Conservation (phyloP, 176 grass and related monocot genomes). For the Areca catechu region DNA sequence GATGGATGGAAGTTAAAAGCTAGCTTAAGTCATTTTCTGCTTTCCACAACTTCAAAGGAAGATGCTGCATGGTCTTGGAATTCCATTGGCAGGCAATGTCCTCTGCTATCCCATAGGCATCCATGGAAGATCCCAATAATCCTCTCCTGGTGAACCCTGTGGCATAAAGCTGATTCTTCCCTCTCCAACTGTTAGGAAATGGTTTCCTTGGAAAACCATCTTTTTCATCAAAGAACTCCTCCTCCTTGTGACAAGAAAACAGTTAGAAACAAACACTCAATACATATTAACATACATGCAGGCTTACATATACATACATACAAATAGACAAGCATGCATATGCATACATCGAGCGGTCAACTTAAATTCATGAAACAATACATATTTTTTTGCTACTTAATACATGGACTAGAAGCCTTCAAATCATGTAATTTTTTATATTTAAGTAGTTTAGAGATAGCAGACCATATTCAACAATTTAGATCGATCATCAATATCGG, state of each 20-base stretch:
- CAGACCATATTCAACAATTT: no score
- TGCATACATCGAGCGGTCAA: not conserved
- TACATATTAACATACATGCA: not conserved
- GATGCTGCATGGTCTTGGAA: not conserved
- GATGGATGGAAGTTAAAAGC: no score
- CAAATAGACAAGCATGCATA: not conserved
- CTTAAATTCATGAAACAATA: no score
- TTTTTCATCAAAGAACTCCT: conserved; percentile 46
- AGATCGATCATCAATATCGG: no score
- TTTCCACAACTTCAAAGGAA: no score
- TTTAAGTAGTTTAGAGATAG: no score
- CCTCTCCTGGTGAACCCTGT: conserved; percentile 57
- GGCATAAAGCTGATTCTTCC: conserved; percentile 59
- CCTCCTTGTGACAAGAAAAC: conserved; percentile 25
- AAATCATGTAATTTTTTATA: no score
- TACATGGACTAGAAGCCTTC: no score
- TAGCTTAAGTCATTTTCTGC: no score
- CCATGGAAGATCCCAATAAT: conserved; percentile 62
- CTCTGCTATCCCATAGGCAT: conserved; percentile 40
- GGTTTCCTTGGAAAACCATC: conserved; percentile 51
- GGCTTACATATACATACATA: no score
- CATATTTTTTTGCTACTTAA: no score
- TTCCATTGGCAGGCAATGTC: conserved; percentile 57
- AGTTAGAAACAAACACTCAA: not conserved
- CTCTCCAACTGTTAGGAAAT: conserved; percentile 73